phyloP scores from a whole-genome alignment of 768 basidiomycete genomes.

The Epithele typhae region DNA sequence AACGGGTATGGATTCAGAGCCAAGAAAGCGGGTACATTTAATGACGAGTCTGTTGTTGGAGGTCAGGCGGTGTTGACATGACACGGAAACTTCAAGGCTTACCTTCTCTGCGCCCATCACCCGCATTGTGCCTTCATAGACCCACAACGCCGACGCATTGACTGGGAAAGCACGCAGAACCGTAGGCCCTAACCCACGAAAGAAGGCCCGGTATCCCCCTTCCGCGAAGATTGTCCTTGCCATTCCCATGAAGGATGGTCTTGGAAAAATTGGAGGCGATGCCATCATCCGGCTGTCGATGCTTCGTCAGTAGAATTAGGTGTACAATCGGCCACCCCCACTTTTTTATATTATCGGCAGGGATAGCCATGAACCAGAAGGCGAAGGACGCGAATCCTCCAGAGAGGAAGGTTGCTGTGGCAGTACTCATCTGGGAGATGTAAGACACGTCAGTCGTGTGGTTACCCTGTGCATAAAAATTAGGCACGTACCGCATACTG shows the following conservation, averaged over 20 bases:
- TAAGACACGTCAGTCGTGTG: background rate
- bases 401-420: constrained; percentile 58
- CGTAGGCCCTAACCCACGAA: constrained; percentile 64
- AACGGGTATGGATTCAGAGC: too few relatives aligned
- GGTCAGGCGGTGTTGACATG: background rate
- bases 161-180: constrained; percentile 73
- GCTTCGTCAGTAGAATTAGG: background rate
- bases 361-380: constrained; percentile 68
- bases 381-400: constrained; percentile 60
- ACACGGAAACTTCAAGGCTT: constrained; percentile 9
- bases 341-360: constrained; percentile 84
- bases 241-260: constrained; percentile 46
- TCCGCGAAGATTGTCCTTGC: constrained; percentile 49
- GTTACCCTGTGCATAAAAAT: too few relatives aligned
- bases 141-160: constrained; percentile 75
- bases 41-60: constrained; percentile 38
- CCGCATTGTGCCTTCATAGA: constrained; percentile 73
- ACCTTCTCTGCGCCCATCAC: constrained; percentile 64
- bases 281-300: constrained; percentile 60
- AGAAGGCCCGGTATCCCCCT: constrained; percentile 54
- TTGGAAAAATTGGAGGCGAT: constrained; percentile 32
- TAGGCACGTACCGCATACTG: constrained; percentile 56
- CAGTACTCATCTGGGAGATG: constrained; percentile 51
- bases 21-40: constrained; percentile 5
- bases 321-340: constrained; percentile 28